Base-by-base conservation (phyloP, 2,329 filamentous ascomycete species). In the Furcasterigmium furcatum region DNA sequence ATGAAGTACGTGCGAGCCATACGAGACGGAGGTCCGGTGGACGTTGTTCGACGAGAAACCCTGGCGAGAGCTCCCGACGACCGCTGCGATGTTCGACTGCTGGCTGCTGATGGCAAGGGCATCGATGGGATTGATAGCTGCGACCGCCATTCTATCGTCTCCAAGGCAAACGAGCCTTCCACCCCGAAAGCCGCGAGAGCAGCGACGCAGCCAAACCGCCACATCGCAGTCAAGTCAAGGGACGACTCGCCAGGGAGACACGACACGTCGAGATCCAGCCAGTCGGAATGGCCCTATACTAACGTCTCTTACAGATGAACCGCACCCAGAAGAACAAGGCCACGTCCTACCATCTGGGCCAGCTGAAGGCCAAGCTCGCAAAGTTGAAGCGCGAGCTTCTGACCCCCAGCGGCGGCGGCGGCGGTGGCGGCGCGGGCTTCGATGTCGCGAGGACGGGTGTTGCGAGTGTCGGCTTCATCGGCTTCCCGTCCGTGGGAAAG, bases 401-500 rank as follows among this genome's bases (percentile, higher is more conserved):
- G 55, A 96, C 89, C 35, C 94, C 94, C 18, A 78, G 83, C 34
- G 78, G 88, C 41, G 88, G 91, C 41, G 90, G 91, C 46, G 91
- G 92, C 46, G 91, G 88, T 46, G 91, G 84, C 52, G 89, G 88
- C 64, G 74, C 87, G 50, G 94, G 94, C 47, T 99, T 99, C 76
- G 94, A 99, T 74, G 94, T 99, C 54, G 94, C 94, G 51, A 86
- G 94, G 67, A 99, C 94, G 43, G 94, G 94, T 76, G 94, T 97
- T 53, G 94, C 94, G 54, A 95, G 89, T 76, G 84, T 99, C 60
- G 92, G 92, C 36, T 97, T 97, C 71, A 96, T 97, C 63, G 94
- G 94, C 25, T 99, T 99, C 62, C 94, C 94, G 2, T 99, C 94
- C 1, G 94, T 99, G 52, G 94, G 94, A 51, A 99, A 99, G 74